Evolutionary conservation across 805 yeast species (phyloP).

Genomic region (Metschnikowia sp.): DNA sequence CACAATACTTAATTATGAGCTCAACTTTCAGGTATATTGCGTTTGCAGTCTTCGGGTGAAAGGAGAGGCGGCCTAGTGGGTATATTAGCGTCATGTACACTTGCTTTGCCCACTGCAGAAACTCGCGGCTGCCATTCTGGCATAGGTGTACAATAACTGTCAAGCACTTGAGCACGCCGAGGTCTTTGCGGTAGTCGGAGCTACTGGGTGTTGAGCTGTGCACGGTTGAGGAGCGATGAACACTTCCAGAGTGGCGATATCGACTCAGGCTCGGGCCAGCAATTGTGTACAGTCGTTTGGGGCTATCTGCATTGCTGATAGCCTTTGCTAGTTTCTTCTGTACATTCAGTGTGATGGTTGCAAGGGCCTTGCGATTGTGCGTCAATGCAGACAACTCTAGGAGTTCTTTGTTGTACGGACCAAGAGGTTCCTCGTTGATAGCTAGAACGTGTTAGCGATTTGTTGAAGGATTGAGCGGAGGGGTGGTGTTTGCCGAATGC

Average conservation of each 20-base stretch:
- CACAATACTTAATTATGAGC: slow-evolving; percentile 28
- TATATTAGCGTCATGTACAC: slow-evolving; percentile 12
- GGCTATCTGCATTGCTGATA: slow-evolving; percentile 1
- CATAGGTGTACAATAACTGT: slow-evolving; percentile 50
- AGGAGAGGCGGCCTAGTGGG: slow-evolving; percentile 18
- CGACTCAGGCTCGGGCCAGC: neutral
- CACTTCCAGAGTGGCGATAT: neutral
- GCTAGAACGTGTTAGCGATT: slow-evolving; percentile 25
- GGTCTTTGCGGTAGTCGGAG: slow-evolving; percentile 3
- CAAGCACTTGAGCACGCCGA: slow-evolving; percentile 42
- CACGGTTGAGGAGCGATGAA: slow-evolving; percentile 4
- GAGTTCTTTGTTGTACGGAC: slow-evolving; percentile 56
- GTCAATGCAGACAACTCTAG: slow-evolving; percentile 50
- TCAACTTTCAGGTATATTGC: slow-evolving; percentile 37
- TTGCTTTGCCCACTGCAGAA: slow-evolving; percentile 42
- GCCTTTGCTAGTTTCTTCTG: slow-evolving; percentile 34
- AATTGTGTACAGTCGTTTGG: slow-evolving; percentile 3
- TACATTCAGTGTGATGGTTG: slow-evolving; percentile 38
- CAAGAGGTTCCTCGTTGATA: slow-evolving; percentile 50
- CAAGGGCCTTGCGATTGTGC: slow-evolving; percentile 34
- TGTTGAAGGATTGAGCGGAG: neutral
- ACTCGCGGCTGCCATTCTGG: slow-evolving; percentile 52
- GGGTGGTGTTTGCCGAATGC: neutral
- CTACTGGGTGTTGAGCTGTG: slow-evolving; percentile 1
- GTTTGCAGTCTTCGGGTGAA: slow-evolving; percentile 6